Percentiles rank a stretch among this genome's conserved stretches.
These are phyloP conservation scores for Aspergillus carbonarius DNA, from an alignment of 2,329 filamentous ascomycete species.

Conservation along the genomic window DNA sequence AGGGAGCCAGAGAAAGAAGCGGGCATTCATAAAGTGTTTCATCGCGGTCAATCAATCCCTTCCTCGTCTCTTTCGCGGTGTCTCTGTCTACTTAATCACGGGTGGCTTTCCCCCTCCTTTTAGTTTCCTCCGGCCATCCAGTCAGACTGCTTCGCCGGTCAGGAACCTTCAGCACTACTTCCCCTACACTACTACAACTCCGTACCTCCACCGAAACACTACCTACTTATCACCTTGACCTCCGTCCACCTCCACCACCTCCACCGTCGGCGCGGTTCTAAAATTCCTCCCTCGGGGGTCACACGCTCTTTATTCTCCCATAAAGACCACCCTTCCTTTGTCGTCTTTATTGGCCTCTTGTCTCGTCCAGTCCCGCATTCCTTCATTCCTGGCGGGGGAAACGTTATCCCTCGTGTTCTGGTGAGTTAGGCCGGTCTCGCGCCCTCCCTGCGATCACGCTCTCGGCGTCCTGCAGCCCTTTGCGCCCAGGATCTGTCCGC, in stretches of 20 bases:
- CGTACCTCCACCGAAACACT: background rate
- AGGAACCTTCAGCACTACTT: background rate
- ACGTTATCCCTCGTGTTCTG: conserved; percentile 11
- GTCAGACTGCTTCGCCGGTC: background rate
- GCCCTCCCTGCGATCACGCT: conserved; percentile 14
- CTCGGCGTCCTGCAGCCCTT: conserved; percentile 8
- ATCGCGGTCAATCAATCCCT: background rate
- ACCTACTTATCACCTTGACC: background rate
- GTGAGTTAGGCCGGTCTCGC: conserved; percentile 12
- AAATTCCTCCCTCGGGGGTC: conserved; percentile 5
- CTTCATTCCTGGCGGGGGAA: conserved; percentile 19
- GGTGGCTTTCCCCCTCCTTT: background rate
- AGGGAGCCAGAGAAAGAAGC: background rate
- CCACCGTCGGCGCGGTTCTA: background rate
- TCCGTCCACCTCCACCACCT: background rate
- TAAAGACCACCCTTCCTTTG: background rate
- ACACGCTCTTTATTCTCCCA: conserved; percentile 9
- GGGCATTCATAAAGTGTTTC: background rate
- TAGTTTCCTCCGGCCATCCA: background rate
- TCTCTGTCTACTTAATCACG: background rate
- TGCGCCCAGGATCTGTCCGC: conserved; percentile 10
- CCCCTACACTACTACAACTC: no score
- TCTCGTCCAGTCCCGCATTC: conserved; percentile 4
- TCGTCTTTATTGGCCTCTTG: background rate
- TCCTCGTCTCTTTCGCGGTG: background rate